Percentiles rank a stretch among this genome's conserved stretches.
Conservation (phyloP, 768 basidiomycete genomes). For the Mycena belliarum region DNA sequence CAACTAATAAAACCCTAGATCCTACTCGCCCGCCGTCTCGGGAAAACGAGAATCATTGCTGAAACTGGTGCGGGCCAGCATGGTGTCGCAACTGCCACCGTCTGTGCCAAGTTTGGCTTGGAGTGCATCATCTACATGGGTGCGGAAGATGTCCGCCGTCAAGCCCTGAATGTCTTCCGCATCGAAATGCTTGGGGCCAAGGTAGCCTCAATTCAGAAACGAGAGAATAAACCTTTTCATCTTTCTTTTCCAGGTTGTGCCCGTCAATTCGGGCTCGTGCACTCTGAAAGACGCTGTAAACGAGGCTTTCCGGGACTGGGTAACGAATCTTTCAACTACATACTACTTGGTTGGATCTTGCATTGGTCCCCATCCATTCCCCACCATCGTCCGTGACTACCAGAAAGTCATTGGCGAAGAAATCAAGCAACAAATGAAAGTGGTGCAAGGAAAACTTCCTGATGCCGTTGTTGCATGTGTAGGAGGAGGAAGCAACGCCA, state of each 20-base stretch:
- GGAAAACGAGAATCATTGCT: constrained; percentile 96
- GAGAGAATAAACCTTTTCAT: not conserved
- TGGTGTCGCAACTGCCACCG: constrained; percentile 98
- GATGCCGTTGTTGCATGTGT: constrained; percentile 96
- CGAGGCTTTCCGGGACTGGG: constrained; percentile 98
- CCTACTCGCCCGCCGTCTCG: constrained; percentile 87
- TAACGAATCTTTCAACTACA: constrained; percentile 89
- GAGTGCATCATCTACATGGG: constrained; percentile 99
- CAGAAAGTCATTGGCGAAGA: constrained; percentile 94
- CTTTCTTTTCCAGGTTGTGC: constrained; percentile 65
- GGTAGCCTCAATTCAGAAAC: constrained; percentile 35
- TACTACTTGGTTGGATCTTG: constrained; percentile 97
- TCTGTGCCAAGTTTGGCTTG: constrained; percentile 94
- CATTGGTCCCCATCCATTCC: constrained; percentile 98
- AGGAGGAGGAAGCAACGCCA: constrained; percentile 96
- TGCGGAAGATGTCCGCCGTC: constrained; percentile 92
- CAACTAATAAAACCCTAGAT: constrained; percentile 53
- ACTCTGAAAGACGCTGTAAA: constrained; percentile 99
- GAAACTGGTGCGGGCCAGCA: constrained; percentile 99
- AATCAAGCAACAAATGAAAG: constrained; percentile 84
- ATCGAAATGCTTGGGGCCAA: constrained; percentile 97
- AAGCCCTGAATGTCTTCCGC: constrained; percentile 96
- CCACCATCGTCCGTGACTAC: constrained; percentile 98
- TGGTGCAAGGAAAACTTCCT: constrained; percentile 79
- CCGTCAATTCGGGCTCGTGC: constrained; percentile 90